Evolutionary conservation across 257 asterid genomes (phyloP), one percentile per base, ranked within the genome.

Genomic region (Solanum dulcamara): DNA sequence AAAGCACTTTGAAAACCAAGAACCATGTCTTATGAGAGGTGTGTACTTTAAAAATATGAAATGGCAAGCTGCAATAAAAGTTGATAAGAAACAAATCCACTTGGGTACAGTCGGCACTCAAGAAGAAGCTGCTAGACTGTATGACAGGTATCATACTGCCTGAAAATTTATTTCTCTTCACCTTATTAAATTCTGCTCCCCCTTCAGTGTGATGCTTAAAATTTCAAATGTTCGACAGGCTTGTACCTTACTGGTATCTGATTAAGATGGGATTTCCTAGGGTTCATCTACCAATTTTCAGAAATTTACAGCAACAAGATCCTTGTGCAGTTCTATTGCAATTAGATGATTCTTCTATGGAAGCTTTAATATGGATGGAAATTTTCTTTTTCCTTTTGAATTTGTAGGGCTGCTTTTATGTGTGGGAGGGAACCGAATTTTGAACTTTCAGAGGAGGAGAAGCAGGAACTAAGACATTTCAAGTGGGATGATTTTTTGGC

Each of bases 21-120:
- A 96, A 86, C 92, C 87, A 7, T 92, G 97, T 50, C 83, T 90
- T 32, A 93, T 95, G 99, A 85, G 99, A 88, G 99, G 99, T 4
- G 99, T 96, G 71, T 96, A 96, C 86, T 96, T 89, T 89, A 96
- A 96, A 91, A 96, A 96, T 67, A 89, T 94, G 94, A 96, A 96
- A 90, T 96, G 99, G 99, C 99, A 96, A 92, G 99, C 99, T n/a
- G 99, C 99, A 6, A 96, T 96, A 59, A 96, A 96, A 84, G 98
- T 96, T 50, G 98, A 96, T 86, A 96, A 94, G 92, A 96, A 93
- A 91, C 99, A 96, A 89, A 93, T 94, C 90, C 99, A 96, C 89
- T 86, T 95, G 89, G 98, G 99, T 55, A 94, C 99, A 10, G 98
- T 96, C 50, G 94, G 98, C 60, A 93, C 99, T 86, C 98, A 96